A percentile compares a stretch with the other conserved stretches of the same genome.
Evolutionary conservation across 2,329 filamentous ascomycete species (phyloP).

Genomic region (Stemphylium beticola): DNA sequence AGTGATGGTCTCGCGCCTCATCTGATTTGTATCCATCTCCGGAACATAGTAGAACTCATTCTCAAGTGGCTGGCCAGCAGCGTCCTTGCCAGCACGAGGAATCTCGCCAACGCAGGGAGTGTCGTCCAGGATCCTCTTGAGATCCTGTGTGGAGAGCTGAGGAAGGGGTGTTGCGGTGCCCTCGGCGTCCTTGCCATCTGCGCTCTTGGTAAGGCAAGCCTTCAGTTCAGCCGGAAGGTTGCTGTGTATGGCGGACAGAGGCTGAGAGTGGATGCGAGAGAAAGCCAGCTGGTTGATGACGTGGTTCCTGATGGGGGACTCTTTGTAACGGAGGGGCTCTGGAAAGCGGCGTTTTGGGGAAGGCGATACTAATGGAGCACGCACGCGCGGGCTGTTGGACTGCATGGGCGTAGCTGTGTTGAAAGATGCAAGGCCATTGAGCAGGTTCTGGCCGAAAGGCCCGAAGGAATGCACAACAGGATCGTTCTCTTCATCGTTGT

Average conservation of each 20-base stretch:
- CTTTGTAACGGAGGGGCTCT: conserved; percentile 41
- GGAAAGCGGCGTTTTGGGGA: conserved; percentile 39
- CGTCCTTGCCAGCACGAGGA: conserved; percentile 88
- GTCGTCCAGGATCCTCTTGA: conserved; percentile 74
- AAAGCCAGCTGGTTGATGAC: conserved; percentile 95
- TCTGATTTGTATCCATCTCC: conserved; percentile 80
- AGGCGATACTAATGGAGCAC: conserved; percentile 34
- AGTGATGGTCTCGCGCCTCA: conserved; percentile 80
- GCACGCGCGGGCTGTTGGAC: conserved; percentile 39
- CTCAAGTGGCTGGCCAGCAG: conserved; percentile 89
- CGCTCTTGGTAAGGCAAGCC: conserved; percentile 36
- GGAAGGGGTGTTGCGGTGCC: conserved; percentile 31
- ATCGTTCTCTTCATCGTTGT: conserved; percentile 89
- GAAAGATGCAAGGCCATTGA: conserved; percentile 82
- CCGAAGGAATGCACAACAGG: conserved; percentile 91
- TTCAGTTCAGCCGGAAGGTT: conserved; percentile 74
- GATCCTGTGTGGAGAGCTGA: conserved; percentile 52
- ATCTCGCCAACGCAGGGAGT: conserved; percentile 88
- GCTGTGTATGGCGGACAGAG: conserved; percentile 85
- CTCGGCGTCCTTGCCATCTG: conserved; percentile 28
- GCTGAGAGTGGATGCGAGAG: conserved; percentile 88
- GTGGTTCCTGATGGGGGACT: conserved; percentile 73
- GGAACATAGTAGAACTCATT: conserved; percentile 97
- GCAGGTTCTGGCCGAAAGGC: conserved; percentile 83
- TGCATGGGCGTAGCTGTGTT: conserved; percentile 64